Evolutionary conservation across 441 rosid genomes (phyloP), one percentile per base, ranked within the genome.

Genomic region (Breynia disticha): DNA sequence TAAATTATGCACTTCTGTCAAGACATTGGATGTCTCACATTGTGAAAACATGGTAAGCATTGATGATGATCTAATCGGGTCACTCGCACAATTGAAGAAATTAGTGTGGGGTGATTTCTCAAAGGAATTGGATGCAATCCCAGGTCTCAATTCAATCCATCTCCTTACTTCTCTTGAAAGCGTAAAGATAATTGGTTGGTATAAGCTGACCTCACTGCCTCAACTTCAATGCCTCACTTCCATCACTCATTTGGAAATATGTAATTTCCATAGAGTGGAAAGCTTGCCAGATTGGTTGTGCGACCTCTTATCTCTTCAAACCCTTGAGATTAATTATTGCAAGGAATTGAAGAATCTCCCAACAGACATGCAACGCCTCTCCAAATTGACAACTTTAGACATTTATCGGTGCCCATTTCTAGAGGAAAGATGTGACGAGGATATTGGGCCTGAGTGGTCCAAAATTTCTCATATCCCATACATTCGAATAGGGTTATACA

Each of bases 231-330:
- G 43, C 48, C 56, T 65, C 48, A 67, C 61, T 72, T 13, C 37
- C 24, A 58, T 72, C 9, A 61, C 19, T n/a, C 1, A 16, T 1
- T 48, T 66, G 48, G 1, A 1, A 1, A 44, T 72, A 16, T 2
- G 0, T 16, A 3, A 39, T 14, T 67, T 67, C 22, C 4, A 41
- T 3, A 35, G n/a, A n/a, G n/a, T 72, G 53, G 55, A 49, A 50
- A 52, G 54, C n/a, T 39, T 64, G 59, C 75, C 75, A 17, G 65
- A 57, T n/a, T 67, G 72, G 76, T 22, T 72, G 37, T 52, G 59
- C 12, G 61, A 58, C 16, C 49, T 72, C 8, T 46, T 62, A 7
- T 67, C 65, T 46, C 70, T 67, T 42, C 32, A 48, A 15, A 0
- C 0, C 11, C 59, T 72, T 7, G 6, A 11, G 1, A 21, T 72